Percentiles rank a stretch among this genome's conserved stretches.
These are phyloP conservation scores for Phytophthora citrophthora DNA, from an alignment of 352 stramenopile genomes.

Conservation along the genomic window DNA sequence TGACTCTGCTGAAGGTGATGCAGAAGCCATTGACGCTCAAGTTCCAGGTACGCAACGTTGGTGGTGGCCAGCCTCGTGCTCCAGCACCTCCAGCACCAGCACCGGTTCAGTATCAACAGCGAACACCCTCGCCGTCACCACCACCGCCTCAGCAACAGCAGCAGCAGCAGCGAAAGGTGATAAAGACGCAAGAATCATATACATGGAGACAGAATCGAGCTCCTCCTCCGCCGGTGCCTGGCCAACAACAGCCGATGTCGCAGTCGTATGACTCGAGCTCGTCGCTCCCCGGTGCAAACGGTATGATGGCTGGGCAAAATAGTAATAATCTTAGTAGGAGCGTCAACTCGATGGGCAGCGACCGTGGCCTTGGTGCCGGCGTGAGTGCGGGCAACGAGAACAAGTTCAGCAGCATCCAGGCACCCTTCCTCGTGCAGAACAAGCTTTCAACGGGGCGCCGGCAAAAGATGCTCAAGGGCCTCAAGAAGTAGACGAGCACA, in stretches of 20 bases:
- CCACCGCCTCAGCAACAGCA: slow-evolving; percentile 26
- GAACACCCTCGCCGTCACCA: slow-evolving; percentile 22
- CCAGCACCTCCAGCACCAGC: slow-evolving; percentile 23
- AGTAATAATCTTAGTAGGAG: slow-evolving; percentile 77
- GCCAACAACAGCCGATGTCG: slow-evolving; percentile 27
- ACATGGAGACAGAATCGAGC: slow-evolving; percentile 68
- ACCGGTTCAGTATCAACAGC: slow-evolving; percentile 34
- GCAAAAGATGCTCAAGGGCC: slow-evolving; percentile 90
- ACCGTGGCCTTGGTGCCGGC: slow-evolving; percentile 40
- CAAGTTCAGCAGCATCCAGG: slow-evolving; percentile 89
- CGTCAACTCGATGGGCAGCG: slow-evolving; percentile 41
- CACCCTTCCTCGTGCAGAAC: slow-evolving; percentile 85
- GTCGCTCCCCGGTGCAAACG: slow-evolving; percentile 31
- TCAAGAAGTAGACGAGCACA: slow-evolving; percentile 77
- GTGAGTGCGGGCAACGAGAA: slow-evolving; percentile 64
- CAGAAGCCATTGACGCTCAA: slow-evolving; percentile 86
- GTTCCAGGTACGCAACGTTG: slow-evolving; percentile 69
- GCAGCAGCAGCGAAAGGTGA: slow-evolving; percentile 37
- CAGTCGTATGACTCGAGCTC: slow-evolving; percentile 52
- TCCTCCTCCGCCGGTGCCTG: slow-evolving; percentile 33
- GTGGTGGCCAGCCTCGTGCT: slow-evolving; percentile 25
- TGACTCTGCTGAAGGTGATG: slow-evolving; percentile 88
- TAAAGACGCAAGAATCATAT: slow-evolving; percentile 63
- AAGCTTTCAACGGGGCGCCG: slow-evolving; percentile 85
- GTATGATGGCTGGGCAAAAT: slow-evolving; percentile 38